These are phyloP conservation scores for Fagus crenata DNA, from an alignment of 306 rosid species.

Conservation along the genomic window DNA sequence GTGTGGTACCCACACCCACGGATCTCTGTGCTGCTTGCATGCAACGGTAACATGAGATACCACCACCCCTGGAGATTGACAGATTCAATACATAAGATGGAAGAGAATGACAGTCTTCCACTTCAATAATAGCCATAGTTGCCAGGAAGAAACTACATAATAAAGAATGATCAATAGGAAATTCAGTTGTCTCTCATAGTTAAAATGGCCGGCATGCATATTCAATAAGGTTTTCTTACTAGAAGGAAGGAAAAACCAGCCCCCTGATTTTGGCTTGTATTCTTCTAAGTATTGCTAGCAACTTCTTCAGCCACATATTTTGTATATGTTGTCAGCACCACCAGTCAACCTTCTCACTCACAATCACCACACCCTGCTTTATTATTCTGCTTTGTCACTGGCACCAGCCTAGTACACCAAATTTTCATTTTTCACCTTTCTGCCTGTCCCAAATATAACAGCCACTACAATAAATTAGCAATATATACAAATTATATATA, in stretches of 20 bases:
- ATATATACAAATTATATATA: not conserved
- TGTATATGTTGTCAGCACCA: not conserved
- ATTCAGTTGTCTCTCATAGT: not conserved
- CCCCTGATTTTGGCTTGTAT: not conserved
- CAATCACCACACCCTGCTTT: not conserved
- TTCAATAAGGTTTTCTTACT: constrained; percentile 4
- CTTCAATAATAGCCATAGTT: not conserved
- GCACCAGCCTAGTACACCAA: not conserved
- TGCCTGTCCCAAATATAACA: not conserved
- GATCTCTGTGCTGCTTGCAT: too few relatives aligned
- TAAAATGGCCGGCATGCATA: not conserved
- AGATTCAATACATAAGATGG: not conserved
- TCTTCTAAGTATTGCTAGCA: not conserved
- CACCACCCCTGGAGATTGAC: not conserved
- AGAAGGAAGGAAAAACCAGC: not conserved
- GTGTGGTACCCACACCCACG: too few relatives aligned
- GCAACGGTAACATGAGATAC: too few relatives aligned
- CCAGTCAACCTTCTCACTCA: not conserved
- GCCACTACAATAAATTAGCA: not conserved
- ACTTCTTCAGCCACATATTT: not conserved
- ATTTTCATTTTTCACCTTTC: not conserved
- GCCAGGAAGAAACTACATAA: not conserved
- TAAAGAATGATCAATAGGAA: not conserved
- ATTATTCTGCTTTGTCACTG: not conserved
- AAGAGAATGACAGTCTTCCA: not conserved